Evolutionary conservation across 2,329 filamentous ascomycete genomes (phyloP).

Genomic region (Clarireedia hainanense): DNA sequence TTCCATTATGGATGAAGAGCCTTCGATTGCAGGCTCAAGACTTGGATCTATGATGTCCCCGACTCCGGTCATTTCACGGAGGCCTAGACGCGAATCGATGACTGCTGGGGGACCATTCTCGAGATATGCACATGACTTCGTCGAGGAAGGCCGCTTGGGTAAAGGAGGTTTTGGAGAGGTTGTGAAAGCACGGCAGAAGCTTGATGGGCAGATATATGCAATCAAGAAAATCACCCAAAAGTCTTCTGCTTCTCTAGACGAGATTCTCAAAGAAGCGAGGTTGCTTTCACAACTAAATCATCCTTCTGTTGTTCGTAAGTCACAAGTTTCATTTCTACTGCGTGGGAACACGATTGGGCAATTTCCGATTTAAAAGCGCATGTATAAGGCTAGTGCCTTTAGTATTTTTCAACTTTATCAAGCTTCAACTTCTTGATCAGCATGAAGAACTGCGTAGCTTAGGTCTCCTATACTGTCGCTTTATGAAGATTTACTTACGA

Average conservation of each 20-base stretch:
- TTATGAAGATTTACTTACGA: neutral
- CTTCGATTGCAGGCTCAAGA: constrained; percentile 33
- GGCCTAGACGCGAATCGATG: constrained; percentile 55
- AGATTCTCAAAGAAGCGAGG: constrained; percentile 78
- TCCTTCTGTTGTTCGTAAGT: constrained; percentile 49
- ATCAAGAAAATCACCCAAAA: constrained; percentile 93
- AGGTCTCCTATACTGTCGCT: neutral
- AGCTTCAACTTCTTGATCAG: no score
- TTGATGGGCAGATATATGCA: constrained; percentile 89
- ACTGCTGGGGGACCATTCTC: constrained; percentile 40
- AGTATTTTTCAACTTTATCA: neutral
- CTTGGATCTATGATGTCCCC: constrained; percentile 34
- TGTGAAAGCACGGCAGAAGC: constrained; percentile 87
- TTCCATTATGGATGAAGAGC: constrained; percentile 39
- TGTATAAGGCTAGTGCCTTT: no score
- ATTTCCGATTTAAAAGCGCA: neutral
- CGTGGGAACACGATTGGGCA: neutral
- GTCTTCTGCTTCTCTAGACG: constrained; percentile 69
- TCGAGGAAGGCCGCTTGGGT: constrained; percentile 80
- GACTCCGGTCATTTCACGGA: constrained; percentile 37
- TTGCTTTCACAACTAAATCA: constrained; percentile 89
- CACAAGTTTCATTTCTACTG: neutral
- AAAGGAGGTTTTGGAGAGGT: constrained; percentile 96
- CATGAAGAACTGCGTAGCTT: neutral
- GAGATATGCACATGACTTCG: constrained; percentile 81